phyloP scores from a whole-genome alignment of 2,329 filamentous ascomycete genomes.

The Monosporascus sp. region DNA sequence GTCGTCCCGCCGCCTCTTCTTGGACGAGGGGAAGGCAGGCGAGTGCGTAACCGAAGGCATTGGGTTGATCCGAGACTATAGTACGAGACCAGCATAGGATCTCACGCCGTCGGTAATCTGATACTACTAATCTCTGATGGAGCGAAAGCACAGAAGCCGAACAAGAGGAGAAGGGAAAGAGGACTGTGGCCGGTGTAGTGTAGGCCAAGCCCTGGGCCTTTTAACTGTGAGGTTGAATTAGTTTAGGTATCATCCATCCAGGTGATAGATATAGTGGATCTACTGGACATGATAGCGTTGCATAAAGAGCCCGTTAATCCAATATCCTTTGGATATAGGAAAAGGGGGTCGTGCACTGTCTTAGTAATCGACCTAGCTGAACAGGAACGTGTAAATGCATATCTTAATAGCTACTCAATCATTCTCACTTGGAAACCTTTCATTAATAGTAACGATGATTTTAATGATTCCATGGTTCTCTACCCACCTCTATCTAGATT shows the following conservation, averaged over 20 bases:
- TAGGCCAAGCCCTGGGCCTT: background rate
- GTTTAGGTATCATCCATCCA: background rate
- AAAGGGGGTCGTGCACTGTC: no score
- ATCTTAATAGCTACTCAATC: no score
- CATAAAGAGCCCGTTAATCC: background rate
- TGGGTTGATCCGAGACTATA: background rate
- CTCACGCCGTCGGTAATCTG: no score
- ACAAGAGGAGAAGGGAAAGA: background rate
- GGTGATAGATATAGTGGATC: background rate
- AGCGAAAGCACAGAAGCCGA: background rate
- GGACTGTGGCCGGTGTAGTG: background rate
- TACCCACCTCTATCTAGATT: no score
- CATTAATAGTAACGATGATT: no score
- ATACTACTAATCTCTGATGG: background rate
- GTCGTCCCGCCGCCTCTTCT: slow-evolving; percentile 34
- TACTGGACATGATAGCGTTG: background rate
- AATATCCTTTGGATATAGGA: no score
- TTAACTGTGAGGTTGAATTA: background rate
- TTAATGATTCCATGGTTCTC: no score
- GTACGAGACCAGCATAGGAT: no score
- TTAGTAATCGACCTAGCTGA: no score
- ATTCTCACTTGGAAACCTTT: no score
- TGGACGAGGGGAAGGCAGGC: slow-evolving; percentile 23
- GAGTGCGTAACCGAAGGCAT: slow-evolving; percentile 33
- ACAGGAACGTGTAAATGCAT: no score